Conservation (phyloP, 1,284 basidiomycete species). For the Melampsora larici-populina region DNA sequence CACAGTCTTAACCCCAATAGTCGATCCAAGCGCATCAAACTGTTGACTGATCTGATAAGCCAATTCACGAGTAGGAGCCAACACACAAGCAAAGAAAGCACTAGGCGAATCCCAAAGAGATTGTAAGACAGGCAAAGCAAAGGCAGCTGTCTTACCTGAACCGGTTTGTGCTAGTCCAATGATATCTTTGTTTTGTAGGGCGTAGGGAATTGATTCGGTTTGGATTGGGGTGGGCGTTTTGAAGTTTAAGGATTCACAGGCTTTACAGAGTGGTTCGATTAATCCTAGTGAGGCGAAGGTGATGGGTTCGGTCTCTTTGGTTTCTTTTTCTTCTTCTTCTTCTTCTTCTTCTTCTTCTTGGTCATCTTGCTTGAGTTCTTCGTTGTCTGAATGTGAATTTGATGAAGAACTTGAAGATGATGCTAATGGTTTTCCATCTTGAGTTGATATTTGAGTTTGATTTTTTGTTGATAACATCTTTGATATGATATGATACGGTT, state of each 20-base stretch:
- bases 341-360: conserved; percentile 2
- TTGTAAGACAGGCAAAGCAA: conserved; percentile 92
- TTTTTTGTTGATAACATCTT: too few relatives aligned
- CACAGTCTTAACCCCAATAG: conserved; percentile 87
- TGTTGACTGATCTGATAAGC: conserved; percentile 99
- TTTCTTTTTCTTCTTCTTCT: conserved; percentile 2
- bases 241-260: conserved; percentile 77
- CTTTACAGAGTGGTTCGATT: conserved; percentile 81
- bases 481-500: too few relatives aligned
- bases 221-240: conserved; percentile 91
- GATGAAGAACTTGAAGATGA: not conserved
- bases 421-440: not conserved
- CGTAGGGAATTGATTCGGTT: conserved; percentile 79
- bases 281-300: conserved; percentile 69
- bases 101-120: conserved; percentile 94
- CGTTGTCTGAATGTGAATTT: not conserved
- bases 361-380: not conserved
- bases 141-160: conserved; percentile 96
- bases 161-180: conserved; percentile 97
- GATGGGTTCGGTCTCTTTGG: not conserved
- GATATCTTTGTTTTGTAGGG: conserved; percentile 85
- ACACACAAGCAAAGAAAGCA: conserved; percentile 85
- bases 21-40: conserved; percentile 84
- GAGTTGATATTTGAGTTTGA: not conserved
- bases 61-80: conserved; percentile 92